Evolutionary conservation across 2,329 filamentous ascomycete genomes (phyloP).

Genomic region (Zymoseptoria ardabiliae): DNA sequence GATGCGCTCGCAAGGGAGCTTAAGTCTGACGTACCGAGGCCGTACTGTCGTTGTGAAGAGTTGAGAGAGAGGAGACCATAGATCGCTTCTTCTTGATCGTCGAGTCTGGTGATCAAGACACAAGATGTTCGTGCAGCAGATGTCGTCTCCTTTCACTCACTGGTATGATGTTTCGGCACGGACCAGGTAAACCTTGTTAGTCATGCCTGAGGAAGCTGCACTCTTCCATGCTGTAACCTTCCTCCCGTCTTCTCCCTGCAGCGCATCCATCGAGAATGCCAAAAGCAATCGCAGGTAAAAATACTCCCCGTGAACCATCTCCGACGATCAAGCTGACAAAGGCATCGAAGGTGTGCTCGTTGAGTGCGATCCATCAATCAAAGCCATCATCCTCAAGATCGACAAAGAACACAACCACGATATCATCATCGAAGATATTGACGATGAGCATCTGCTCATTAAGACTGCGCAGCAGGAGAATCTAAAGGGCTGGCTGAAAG

Average conservation of each 20-base stretch:
- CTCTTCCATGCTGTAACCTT: neutral
- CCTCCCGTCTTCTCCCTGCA: neutral
- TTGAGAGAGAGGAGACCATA: too few relatives aligned
- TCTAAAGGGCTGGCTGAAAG: slow-evolving; percentile 62
- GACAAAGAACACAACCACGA: slow-evolving; percentile 59
- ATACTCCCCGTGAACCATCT: neutral
- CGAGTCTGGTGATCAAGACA: neutral
- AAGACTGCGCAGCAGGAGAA: slow-evolving; percentile 64
- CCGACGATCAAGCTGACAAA: neutral
- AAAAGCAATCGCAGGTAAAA: slow-evolving; percentile 19
- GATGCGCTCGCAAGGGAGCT: too few relatives aligned
- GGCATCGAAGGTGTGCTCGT: slow-evolving; percentile 56
- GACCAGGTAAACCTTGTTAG: neutral
- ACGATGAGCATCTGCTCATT: slow-evolving; percentile 67
- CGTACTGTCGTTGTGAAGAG: too few relatives aligned
- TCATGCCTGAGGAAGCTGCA: neutral
- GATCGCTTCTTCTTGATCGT: too few relatives aligned
- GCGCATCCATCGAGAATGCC: slow-evolving; percentile 15
- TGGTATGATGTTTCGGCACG: neutral
- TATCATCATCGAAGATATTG: slow-evolving; percentile 72
- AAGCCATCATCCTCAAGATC: slow-evolving; percentile 74
- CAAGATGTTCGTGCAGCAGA: neutral
- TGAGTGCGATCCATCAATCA: slow-evolving; percentile 80
- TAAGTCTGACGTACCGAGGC: too few relatives aligned
- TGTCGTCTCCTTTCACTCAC: neutral